phyloP scores from a whole-genome alignment of 495 filamentous ascomycete genomes.

The Poronia punctata region DNA sequence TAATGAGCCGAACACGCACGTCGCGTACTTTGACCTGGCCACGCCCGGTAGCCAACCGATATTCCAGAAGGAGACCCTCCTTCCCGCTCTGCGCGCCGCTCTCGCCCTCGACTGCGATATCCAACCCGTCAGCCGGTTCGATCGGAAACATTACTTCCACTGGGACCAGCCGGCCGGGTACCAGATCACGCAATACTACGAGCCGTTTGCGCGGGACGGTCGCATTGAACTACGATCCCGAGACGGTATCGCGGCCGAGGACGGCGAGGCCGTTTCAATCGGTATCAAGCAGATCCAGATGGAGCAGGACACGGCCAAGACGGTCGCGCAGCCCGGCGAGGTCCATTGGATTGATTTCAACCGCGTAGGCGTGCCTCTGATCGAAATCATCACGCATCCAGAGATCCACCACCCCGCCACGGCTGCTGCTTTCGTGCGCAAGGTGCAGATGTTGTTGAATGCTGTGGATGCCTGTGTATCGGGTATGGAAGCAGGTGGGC shows the following conservation, averaged over 20 bases:
- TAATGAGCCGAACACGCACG: constrained; percentile 72
- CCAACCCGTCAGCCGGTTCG: constrained; percentile 69
- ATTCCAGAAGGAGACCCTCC: constrained; percentile 74
- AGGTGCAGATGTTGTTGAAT: constrained; percentile 78
- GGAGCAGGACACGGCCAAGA: constrained; percentile 97
- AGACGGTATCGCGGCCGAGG: constrained; percentile 72
- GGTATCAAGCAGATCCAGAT: constrained; percentile 91
- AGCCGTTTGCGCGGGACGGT: constrained; percentile 79
- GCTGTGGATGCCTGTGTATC: constrained; percentile 73
- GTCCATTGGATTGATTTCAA: constrained; percentile 90
- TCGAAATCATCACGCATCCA: constrained; percentile 92
- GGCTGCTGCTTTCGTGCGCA: constrained; percentile 78
- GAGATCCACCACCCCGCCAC: constrained; percentile 77
- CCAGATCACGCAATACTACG: constrained; percentile 94
- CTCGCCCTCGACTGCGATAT: constrained; percentile 76
- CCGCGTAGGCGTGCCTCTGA: constrained; percentile 78
- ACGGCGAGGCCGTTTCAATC: constrained; percentile 57
- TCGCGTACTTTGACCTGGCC: constrained; percentile 82
- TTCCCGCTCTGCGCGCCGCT: constrained; percentile 86
- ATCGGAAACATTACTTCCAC: constrained; percentile 98
- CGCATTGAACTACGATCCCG: constrained; percentile 59
- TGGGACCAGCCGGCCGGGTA: constrained; percentile 95
- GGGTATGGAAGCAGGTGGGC: constrained; percentile 88
- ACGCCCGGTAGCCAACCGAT: constrained; percentile 82
- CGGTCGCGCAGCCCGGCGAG: constrained; percentile 64